phyloP scores from a whole-genome alignment of 176 grass and related monocot species.

The Carex scoparia region DNA sequence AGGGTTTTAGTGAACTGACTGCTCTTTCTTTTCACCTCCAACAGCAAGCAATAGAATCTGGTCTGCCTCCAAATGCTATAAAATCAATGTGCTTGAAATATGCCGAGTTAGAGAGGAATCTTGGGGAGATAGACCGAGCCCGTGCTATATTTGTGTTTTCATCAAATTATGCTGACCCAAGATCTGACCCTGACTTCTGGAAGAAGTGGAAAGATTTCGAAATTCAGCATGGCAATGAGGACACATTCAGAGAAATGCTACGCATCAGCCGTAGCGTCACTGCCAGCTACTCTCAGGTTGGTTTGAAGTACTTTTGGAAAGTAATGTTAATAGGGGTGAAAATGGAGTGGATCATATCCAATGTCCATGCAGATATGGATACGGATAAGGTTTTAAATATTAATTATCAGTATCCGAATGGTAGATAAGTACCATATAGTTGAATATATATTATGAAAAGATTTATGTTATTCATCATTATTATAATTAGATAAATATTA shows the following conservation, averaged over 20 bases:
- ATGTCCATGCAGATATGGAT: too few species aligned
- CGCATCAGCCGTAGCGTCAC: slow-evolving; percentile 69
- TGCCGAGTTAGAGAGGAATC: slow-evolving; percentile 66
- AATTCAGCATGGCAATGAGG: slow-evolving; percentile 89
- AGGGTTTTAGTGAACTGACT: neutral
- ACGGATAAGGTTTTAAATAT: too few species aligned
- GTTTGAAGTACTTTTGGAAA: neutral
- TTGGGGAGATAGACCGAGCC: slow-evolving; percentile 94
- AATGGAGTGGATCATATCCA: too few species aligned
- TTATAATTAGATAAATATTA: too few species aligned
- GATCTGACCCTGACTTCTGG: slow-evolving; percentile 81
- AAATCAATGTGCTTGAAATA: slow-evolving; percentile 49
- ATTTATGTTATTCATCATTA: too few species aligned
- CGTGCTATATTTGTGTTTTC: slow-evolving; percentile 72
- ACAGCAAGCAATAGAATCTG: slow-evolving; percentile 42
- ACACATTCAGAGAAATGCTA: slow-evolving; percentile 97
- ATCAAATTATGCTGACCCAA: slow-evolving; percentile 80
- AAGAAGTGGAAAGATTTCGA: slow-evolving; percentile 98
- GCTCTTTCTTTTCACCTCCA: neutral
- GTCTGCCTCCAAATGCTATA: slow-evolving; percentile 37
- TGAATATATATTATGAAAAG: too few species aligned
- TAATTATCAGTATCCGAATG: too few species aligned
- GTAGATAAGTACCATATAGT: too few species aligned
- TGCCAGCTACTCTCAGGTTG: slow-evolving; percentile 75
- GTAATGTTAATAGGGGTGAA: too few species aligned